Evolutionary conservation across 495 filamentous ascomycete species (phyloP).

Genomic region (Eremomyces bilateralis): DNA sequence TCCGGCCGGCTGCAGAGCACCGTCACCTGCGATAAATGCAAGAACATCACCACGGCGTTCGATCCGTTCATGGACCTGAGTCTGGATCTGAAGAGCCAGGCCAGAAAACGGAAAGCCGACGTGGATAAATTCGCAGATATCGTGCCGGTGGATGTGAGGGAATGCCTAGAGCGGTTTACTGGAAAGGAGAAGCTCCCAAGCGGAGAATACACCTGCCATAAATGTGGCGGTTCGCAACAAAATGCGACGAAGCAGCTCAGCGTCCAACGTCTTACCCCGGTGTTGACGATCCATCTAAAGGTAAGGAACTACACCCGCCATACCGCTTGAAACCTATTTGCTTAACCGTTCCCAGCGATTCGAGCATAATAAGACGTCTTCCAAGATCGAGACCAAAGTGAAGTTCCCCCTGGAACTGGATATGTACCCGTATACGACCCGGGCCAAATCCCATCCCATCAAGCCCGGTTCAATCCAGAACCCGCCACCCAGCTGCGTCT

Average conservation of each 20-base stretch:
- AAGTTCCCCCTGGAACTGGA: constrained; percentile 70
- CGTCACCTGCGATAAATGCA: constrained; percentile 68
- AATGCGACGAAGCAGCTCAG: constrained; percentile 60
- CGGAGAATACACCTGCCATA: constrained; percentile 60
- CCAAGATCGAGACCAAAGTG: constrained; percentile 63
- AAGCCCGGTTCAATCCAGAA: neutral
- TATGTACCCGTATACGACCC: constrained; percentile 68
- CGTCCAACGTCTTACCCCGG: constrained; percentile 59
- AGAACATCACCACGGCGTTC: constrained; percentile 50
- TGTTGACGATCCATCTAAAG: constrained; percentile 83
- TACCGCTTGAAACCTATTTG: no score
- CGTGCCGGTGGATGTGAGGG: constrained; percentile 35
- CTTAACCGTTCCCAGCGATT: constrained; percentile 35
- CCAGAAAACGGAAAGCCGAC: constrained; percentile 29
- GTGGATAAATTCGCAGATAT: constrained; percentile 10
- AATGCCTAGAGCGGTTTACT: constrained; percentile 68
- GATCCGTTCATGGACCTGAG: constrained; percentile 77
- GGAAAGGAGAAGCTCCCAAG: constrained; percentile 43
- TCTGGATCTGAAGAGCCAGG: constrained; percentile 47
- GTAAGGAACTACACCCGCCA: constrained; percentile 22
- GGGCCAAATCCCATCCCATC: constrained; percentile 20
- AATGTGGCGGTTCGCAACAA: constrained; percentile 43
- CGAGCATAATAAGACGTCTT: constrained; percentile 44
- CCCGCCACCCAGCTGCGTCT: constrained; percentile 15
- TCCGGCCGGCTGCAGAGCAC: constrained; percentile 72